Percentiles rank a stretch among this genome's conserved stretches.
Evolutionary conservation across 352 stramenopile species (phyloP).

Genomic region (Ochromonadaceae sp.): DNA sequence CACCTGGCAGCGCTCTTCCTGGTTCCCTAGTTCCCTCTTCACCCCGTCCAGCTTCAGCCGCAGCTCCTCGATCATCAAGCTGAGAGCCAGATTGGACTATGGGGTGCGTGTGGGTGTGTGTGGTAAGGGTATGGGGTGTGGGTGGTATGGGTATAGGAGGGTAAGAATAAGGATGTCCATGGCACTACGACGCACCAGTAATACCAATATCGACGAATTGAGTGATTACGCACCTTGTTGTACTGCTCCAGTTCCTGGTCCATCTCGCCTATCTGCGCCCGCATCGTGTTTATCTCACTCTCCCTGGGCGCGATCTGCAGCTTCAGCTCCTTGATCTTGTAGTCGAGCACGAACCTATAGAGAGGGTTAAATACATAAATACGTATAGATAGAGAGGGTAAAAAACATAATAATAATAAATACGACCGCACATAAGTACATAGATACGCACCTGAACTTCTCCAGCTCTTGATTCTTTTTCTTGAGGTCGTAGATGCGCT

Average conservation of each 20-base stretch:
- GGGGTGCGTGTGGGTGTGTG: too few relatives aligned
- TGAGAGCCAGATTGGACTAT: constrained; percentile 70
- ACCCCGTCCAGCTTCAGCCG: constrained; percentile 62
- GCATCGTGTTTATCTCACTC: constrained; percentile 81
- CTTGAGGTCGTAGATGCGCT: constrained; percentile 79
- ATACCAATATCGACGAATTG: too few relatives aligned
- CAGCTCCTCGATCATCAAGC: constrained; percentile 79
- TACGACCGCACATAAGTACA: neutral
- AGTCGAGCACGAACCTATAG: constrained; percentile 79
- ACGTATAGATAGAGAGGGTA: neutral
- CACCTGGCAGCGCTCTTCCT: constrained; percentile 30
- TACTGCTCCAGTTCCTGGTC: constrained; percentile 82
- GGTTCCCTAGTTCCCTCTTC: constrained; percentile 48
- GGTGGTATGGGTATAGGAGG: too few relatives aligned
- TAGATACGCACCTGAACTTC: constrained; percentile 62
- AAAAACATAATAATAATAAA: neutral
- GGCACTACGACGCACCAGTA: too few relatives aligned
- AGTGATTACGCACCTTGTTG: too few relatives aligned
- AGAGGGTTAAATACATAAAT: too few relatives aligned
- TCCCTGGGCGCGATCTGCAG: constrained; percentile 78
- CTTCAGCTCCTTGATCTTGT: constrained; percentile 90
- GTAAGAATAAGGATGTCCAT: too few relatives aligned
- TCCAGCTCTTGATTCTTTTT: constrained; percentile 86
- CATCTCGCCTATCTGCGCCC: constrained; percentile 84
- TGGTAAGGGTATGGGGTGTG: too few relatives aligned